These are phyloP conservation scores for Penicillium sp. DNA, from an alignment of 2,329 filamentous ascomycete genomes.

Conservation along the genomic window DNA sequence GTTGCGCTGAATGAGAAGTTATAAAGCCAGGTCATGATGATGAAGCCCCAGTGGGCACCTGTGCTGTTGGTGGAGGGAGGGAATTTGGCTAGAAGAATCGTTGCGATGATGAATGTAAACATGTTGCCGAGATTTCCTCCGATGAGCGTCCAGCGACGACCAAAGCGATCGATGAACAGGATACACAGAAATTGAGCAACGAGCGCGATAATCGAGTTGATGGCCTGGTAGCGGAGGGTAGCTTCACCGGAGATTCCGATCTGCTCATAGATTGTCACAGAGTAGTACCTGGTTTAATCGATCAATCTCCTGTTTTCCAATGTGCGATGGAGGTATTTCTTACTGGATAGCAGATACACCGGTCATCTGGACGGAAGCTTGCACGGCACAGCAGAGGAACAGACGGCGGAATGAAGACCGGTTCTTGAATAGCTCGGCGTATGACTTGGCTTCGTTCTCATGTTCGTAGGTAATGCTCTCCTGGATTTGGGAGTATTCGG, in stretches of 20 bases:
- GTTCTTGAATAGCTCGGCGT: constrained; percentile 66
- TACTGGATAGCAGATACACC: constrained; percentile 70
- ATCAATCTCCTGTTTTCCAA: not conserved
- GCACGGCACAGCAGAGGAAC: constrained; percentile 67
- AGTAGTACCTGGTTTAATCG: constrained; percentile 57
- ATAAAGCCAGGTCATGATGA: constrained; percentile 74
- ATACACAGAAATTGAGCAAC: constrained; percentile 69
- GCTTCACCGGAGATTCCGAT: constrained; percentile 67
- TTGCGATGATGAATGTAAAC: constrained; percentile 70
- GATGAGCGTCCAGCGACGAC: constrained; percentile 72
- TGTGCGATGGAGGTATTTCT: constrained; percentile 7
- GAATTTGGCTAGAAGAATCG: constrained; percentile 58
- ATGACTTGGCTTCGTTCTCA: constrained; percentile 69
- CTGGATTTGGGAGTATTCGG: constrained; percentile 71
- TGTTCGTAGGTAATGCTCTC: constrained; percentile 66
- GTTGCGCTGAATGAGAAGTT: constrained; percentile 74
- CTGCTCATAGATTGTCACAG: constrained; percentile 64
- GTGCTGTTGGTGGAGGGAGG: constrained; percentile 55
- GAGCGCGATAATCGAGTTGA: constrained; percentile 70
- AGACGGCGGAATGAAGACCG: constrained; percentile 69
- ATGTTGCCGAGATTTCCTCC: constrained; percentile 70
- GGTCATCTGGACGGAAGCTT: constrained; percentile 74
- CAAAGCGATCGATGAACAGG: constrained; percentile 63
- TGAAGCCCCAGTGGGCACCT: constrained; percentile 58
- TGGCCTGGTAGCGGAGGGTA: constrained; percentile 73